Conservation (phyloP, 176 grass and related monocot species). For the Saccharum officinarum region DNA sequence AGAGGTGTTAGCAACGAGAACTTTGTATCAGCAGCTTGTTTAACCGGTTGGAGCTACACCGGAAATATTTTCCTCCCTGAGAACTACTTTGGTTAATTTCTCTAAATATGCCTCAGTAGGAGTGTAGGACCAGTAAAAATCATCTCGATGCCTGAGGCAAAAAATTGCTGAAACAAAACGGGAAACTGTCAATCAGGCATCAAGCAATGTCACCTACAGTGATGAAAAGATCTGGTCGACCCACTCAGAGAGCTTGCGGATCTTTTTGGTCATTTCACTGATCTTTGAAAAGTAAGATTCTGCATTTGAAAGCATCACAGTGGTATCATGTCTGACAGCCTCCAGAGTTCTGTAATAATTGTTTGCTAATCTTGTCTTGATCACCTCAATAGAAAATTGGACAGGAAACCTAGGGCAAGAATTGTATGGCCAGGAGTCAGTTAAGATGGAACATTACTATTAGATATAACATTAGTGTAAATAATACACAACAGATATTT, state of each 20-base stretch:
- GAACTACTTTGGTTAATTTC: constrained; percentile 22
- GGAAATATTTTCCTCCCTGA: background rate
- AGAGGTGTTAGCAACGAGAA: constrained; percentile 30
- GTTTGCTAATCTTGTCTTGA: constrained; percentile 76
- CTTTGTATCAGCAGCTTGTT: constrained; percentile 1
- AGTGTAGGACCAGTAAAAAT: constrained; percentile 13
- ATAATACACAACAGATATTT: too few species aligned
- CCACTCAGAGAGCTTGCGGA: constrained; percentile 58
- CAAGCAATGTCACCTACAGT: constrained; percentile 31
- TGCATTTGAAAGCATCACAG: constrained; percentile 68
- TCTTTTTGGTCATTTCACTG: constrained; percentile 64
- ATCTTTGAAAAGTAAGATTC: constrained; percentile 71
- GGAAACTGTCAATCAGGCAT: background rate
- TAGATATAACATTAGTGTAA: background rate
- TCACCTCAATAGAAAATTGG: constrained; percentile 85
- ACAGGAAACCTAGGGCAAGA: constrained; percentile 67
- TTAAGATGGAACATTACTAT: background rate
- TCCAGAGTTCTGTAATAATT: constrained; percentile 82
- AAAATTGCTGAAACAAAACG: constrained; percentile 17
- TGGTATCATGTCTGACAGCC: constrained; percentile 73
- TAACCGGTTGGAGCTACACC: constrained; percentile 16
- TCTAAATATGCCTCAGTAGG: constrained; percentile 25
- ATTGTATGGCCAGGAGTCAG: constrained; percentile 6
- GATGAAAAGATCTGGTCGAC: constrained; percentile 47
- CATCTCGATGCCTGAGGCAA: background rate